A percentile compares a stretch with the other conserved stretches of the same genome.
Evolutionary conservation across 768 basidiomycete genomes (phyloP).

Genomic region (Erythrobasidium yunnanense): DNA sequence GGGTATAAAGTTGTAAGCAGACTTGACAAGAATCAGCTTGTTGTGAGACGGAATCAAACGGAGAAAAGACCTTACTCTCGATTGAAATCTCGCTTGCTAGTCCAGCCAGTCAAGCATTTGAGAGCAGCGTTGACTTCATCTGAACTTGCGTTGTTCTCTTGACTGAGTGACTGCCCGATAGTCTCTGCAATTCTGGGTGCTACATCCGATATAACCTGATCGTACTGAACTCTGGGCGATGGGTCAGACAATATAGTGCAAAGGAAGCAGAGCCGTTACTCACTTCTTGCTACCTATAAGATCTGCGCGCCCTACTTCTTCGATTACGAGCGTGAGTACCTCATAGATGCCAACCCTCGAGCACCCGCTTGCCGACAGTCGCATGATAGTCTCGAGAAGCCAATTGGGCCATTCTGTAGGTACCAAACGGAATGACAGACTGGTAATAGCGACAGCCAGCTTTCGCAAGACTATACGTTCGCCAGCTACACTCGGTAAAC

Average conservation of each 20-base stretch:
- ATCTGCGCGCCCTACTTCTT: slow-evolving; percentile 34
- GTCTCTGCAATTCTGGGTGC: slow-evolving; percentile 31
- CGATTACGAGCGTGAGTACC: slow-evolving; percentile 33
- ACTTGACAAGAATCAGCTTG: no score
- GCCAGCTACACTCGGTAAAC: background rate
- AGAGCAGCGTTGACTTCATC: slow-evolving; percentile 31
- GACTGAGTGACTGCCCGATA: slow-evolving; percentile 16
- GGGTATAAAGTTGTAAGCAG: slow-evolving; percentile 34
- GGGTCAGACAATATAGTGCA: no score
- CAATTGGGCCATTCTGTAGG: slow-evolving; percentile 23
- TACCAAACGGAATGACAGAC: slow-evolving; percentile 21
- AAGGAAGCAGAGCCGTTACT: no score
- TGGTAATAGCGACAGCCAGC: slow-evolving; percentile 26
- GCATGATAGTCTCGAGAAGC: slow-evolving; percentile 23
- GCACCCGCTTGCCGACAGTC: slow-evolving; percentile 11
- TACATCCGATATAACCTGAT: slow-evolving; percentile 30
- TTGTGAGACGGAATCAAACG: no score
- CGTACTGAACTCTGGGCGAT: slow-evolving; percentile 31
- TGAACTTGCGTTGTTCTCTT: background rate
- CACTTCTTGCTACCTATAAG: slow-evolving; percentile 33
- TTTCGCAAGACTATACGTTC: slow-evolving; percentile 25
- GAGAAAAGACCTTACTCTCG: no score
- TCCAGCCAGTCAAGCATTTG: slow-evolving; percentile 31
- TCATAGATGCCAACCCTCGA: slow-evolving; percentile 31
- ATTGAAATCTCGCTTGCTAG: slow-evolving; percentile 31